Percentiles rank a stretch among this genome's conserved stretches.
Conservation (phyloP, 192 early-diverging fungal species). For the Linnemannia elongata region DNA sequence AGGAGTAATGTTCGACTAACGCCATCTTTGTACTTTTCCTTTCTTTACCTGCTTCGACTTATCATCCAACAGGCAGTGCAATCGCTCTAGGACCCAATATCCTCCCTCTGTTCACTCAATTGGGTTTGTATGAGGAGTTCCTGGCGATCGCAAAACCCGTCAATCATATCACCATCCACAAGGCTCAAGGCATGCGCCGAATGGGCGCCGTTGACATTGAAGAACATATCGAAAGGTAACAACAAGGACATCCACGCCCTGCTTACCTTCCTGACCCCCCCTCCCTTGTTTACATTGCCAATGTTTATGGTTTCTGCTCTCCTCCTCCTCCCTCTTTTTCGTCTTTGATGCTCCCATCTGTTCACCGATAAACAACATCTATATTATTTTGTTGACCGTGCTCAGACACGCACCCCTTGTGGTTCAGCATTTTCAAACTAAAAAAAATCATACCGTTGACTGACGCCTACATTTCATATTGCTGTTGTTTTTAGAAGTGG, state of each 20-base stretch:
- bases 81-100: not conserved
- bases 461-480: not conserved
- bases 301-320: no score
- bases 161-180: not conserved
- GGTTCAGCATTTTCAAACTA: not conserved
- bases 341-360: no score
- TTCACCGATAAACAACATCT: no score
- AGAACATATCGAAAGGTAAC: not conserved
- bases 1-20: no score
- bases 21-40: no score
- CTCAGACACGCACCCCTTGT: no score
- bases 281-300: no score
- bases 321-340: no score
- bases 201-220: not conserved
- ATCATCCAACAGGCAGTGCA: not conserved
- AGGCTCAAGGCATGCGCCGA: not conserved
- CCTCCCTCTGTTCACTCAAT: not conserved
- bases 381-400: no score
- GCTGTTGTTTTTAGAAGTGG: slow-evolving; percentile 3
- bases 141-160: not conserved
- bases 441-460: not conserved
- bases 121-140: not conserved
- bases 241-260: no score
- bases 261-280: no score
- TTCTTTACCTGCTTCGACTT: not conserved